Conservation (phyloP, 2,329 filamentous ascomycete species). For the Fusarium nygamai region DNA sequence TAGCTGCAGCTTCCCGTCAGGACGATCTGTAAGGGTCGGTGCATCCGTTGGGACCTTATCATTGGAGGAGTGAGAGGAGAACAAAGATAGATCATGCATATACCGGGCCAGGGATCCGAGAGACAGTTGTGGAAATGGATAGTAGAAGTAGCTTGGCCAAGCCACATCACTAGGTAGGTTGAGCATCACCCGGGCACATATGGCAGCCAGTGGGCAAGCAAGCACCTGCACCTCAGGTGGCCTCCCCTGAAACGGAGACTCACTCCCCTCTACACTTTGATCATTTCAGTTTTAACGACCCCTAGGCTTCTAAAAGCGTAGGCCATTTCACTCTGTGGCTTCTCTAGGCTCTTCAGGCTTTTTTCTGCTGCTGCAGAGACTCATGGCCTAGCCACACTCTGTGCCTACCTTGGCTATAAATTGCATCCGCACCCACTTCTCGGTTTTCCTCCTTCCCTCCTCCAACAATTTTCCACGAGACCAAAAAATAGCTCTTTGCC, state of each 20-base stretch:
- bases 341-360: not conserved
- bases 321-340: not conserved
- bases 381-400: not conserved
- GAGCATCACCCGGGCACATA: not conserved
- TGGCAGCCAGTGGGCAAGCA: not conserved
- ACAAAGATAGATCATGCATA: not conserved
- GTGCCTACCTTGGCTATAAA: slow-evolving; percentile 7
- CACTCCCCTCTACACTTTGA: not conserved
- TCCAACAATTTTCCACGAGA: not conserved
- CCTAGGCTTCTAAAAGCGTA: not conserved
- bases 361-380: not conserved
- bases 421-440: not conserved
- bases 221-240: not conserved
- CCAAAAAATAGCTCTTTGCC: not conserved
- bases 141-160: not conserved
- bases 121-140: not conserved
- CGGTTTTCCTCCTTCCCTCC: not conserved
- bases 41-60: not conserved
- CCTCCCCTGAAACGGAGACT: not conserved
- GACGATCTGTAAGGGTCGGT: not conserved
- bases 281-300: not conserved
- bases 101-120: not conserved
- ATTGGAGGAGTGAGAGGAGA: not conserved
- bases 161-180: not conserved
- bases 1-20: not conserved